A percentile compares a stretch with the other conserved stretches of the same genome.
Evolutionary conservation across 23 red algal species (phyloP).

Genomic region (Rhodosorus marinus): DNA sequence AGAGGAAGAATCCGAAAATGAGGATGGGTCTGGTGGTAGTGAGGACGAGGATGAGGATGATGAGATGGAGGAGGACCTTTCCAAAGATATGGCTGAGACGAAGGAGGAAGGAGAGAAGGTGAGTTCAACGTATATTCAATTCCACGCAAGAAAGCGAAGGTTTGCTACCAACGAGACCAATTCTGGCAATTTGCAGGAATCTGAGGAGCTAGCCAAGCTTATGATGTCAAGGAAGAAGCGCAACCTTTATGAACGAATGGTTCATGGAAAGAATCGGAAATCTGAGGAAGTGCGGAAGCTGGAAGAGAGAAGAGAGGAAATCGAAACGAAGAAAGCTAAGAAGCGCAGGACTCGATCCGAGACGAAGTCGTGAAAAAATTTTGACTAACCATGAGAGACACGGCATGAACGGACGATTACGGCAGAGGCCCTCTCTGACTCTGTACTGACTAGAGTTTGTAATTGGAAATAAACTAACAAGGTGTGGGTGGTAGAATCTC

Average conservation of each 20-base stretch:
- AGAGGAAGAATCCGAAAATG: not conserved
- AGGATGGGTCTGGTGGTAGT: conserved; percentile 1
- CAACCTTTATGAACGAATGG: not conserved
- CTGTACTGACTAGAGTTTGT: not conserved
- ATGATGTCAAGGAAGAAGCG: not conserved
- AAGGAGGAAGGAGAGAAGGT: conserved; percentile 22
- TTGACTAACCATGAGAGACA: not conserved
- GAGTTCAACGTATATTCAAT: conserved; percentile 18
- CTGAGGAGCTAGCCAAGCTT: not conserved
- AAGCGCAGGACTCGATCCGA: not conserved
- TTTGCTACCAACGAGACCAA: no score
- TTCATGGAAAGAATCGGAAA: not conserved
- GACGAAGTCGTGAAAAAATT: not conserved
- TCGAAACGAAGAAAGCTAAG: not conserved
- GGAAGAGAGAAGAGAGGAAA: no score
- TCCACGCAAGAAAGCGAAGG: no score
- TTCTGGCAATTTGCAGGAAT: no score
- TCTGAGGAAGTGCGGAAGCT: not conserved
- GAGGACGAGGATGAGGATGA: conserved; percentile 39
- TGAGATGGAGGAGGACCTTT: conserved; percentile 23
- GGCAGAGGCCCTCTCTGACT: not conserved
- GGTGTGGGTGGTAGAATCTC: no score
- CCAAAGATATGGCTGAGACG: conserved; percentile 7
- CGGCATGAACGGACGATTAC: not conserved
- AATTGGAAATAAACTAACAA: no score